These are phyloP conservation scores for Phytopythium kandeliae DNA, from an alignment of 352 stramenopile genomes.

Conservation along the genomic window DNA sequence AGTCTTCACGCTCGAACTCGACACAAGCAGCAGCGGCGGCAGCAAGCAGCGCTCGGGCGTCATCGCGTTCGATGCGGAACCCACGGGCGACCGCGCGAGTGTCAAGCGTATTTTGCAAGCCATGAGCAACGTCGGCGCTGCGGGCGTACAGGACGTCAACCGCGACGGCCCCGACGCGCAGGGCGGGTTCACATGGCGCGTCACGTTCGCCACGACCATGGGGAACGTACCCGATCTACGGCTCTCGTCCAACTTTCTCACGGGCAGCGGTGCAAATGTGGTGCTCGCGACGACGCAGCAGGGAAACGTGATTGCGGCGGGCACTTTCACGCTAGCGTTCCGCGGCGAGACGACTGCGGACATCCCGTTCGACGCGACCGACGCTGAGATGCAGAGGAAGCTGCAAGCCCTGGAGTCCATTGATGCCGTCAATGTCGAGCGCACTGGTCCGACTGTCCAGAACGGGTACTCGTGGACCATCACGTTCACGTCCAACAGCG, in stretches of 20 bases:
- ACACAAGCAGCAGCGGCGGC: conserved; percentile 82
- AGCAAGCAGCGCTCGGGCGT: conserved; percentile 90
- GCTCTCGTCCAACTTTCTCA: conserved; percentile 64
- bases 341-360: conserved; percentile 82
- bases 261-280: conserved; percentile 62
- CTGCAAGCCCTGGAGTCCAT: conserved; percentile 56
- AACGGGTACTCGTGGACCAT: conserved; percentile 68
- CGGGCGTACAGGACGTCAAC: conserved; percentile 50
- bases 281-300: conserved; percentile 48
- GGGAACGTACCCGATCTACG: conserved; percentile 54
- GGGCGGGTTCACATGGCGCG: conserved; percentile 90
- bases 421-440: conserved; percentile 54
- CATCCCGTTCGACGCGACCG: conserved; percentile 78
- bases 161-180: conserved; percentile 65
- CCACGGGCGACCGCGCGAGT: conserved; percentile 36
- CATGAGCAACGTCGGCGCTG: conserved; percentile 69
- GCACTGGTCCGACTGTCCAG: conserved; percentile 45
- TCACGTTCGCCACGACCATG: conserved; percentile 78
- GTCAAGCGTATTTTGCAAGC: conserved; percentile 72
- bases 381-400: conserved; percentile 48
- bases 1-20: conserved; percentile 89
- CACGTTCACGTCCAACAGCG: conserved; percentile 62
- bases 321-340: conserved; percentile 91
- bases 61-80: conserved; percentile 79
- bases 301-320: conserved; percentile 66